phyloP scores from a whole-genome alignment of 176 grass and related monocot genomes.

The Tuctoria greenei region DNA sequence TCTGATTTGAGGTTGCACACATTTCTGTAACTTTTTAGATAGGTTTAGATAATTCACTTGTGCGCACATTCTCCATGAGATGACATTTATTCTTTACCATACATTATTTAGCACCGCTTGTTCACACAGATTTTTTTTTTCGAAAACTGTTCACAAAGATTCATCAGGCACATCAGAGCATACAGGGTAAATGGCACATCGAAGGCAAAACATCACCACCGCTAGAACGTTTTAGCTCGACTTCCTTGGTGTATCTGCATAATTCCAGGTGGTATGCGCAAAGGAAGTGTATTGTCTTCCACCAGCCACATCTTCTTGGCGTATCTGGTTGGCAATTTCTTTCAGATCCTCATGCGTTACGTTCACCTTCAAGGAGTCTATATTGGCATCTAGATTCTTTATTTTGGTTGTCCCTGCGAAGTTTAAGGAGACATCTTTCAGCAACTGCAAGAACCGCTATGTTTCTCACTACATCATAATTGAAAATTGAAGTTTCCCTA shows the following conservation, averaged over 20 bases:
- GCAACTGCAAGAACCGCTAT: neutral
- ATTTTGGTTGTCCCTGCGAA: constrained; percentile 76
- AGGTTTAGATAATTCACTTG: too few relatives aligned
- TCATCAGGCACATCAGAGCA: too few relatives aligned
- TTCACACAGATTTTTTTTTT: constrained; percentile 28
- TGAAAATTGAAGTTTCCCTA: neutral
- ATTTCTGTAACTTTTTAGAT: too few relatives aligned
- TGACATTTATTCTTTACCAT: neutral
- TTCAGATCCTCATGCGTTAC: constrained; percentile 61
- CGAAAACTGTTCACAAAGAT: too few relatives aligned
- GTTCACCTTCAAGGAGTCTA: constrained; percentile 61
- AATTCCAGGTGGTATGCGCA: constrained; percentile 44
- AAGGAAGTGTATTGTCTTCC: constrained; percentile 46
- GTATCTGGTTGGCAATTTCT: constrained; percentile 56
- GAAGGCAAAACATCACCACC: neutral
- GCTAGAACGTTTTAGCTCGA: neutral
- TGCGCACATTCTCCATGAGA: too few relatives aligned
- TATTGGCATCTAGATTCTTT: constrained; percentile 73
- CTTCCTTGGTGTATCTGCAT: constrained; percentile 64
- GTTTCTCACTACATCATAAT: neutral
- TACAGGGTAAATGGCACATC: neutral
- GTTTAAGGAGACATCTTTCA: constrained; percentile 18
- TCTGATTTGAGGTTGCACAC: too few relatives aligned
- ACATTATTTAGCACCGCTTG: constrained; percentile 2
- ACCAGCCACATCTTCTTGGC: constrained; percentile 59